Base-by-base conservation (phyloP, 371 early-diverging fungal species). In the Actinomortierella ambigua region DNA sequence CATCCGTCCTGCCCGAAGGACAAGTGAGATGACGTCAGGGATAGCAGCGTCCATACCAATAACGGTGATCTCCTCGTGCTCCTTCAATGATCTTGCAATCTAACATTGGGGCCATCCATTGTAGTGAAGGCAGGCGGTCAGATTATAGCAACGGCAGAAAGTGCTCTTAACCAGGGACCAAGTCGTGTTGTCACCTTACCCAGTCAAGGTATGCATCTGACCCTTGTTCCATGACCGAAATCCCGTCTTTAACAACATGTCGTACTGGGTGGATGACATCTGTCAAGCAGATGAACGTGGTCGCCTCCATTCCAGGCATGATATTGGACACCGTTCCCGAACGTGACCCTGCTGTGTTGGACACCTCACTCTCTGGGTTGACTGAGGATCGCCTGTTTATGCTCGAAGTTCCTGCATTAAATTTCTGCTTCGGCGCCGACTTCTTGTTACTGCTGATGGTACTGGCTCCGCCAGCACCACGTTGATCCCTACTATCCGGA, bases 31-130 rank as follows among this genome's bases (percentile, higher is more conserved):
- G 39, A 71, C 55, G 28, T 71, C 71, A 11, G 71, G 71, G 46
- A 71, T 65, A 20, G 71, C 71, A 14, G 66, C 71, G n/a, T 71
- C 71, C 71, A 71, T 71, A 11, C 66, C 71, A 28, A 71, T 71
- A 22, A 71, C 42, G 3, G 65, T 71, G 17, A 71, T 62, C 49
- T 71, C 71, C 34, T 71, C 71, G 39, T 71, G 66, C 14, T 71
- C 66, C 18, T 62, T 65, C 41, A 71, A 53, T 0, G 71, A 71
- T 17, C 71, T 50, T 13, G 51, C 22, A 13, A 71, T 62, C 71
- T 71, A 34, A 6, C 11, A 4, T 11, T 11, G 7, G 11, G 4
- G 34, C 11, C 4, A 34, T 34, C 11, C 34, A 34, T 6, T 34
- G 34, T 34, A 34, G 4, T 4, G 34, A 34, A 6, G 11, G 11